A percentile compares a stretch with the other conserved stretches of the same genome.
These are phyloP conservation scores for Herpotrichia juniperi DNA, from an alignment of 2,329 filamentous ascomycete species.

Conservation along the genomic window DNA sequence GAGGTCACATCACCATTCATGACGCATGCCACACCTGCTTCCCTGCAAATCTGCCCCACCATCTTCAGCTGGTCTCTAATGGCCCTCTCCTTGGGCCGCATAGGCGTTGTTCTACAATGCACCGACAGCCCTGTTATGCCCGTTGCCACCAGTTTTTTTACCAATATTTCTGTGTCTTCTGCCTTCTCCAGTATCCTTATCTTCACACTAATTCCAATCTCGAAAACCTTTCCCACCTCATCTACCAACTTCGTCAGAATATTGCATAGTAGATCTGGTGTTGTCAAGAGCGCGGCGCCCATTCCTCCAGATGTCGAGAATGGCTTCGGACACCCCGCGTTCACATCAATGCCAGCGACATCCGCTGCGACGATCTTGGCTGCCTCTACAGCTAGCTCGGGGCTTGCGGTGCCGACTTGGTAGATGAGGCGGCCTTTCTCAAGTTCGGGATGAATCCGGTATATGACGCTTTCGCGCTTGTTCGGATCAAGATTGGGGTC, in stretches of 20 bases:
- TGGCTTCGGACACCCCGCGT: slow-evolving; percentile 96
- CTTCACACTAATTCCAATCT: slow-evolving; percentile 96
- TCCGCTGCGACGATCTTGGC: slow-evolving; percentile 83
- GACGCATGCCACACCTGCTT: slow-evolving; percentile 86
- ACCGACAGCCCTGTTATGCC: slow-evolving; percentile 92
- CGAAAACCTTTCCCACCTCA: slow-evolving; percentile 75
- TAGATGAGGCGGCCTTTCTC: slow-evolving; percentile 83
- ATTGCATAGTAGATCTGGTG: slow-evolving; percentile 79
- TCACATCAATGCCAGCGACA: slow-evolving; percentile 94
- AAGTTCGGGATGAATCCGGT: slow-evolving; percentile 76
- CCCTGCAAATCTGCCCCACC: slow-evolving; percentile 79
- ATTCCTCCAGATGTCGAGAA: slow-evolving; percentile 94
- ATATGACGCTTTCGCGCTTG: slow-evolving; percentile 71
- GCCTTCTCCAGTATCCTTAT: slow-evolving; percentile 84
- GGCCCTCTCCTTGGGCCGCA: slow-evolving; percentile 88
- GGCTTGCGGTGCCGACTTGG: slow-evolving; percentile 88
- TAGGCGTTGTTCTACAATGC: slow-evolving; percentile 94
- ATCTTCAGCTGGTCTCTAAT: slow-evolving; percentile 86
- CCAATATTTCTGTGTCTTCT: slow-evolving; percentile 76
- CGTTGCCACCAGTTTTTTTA: slow-evolving; percentile 78
- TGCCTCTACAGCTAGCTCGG: slow-evolving; percentile 81
- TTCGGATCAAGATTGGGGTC: slow-evolving; percentile 63
- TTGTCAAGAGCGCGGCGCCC: slow-evolving; percentile 88
- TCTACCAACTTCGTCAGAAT: slow-evolving; percentile 85
- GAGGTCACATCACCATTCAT: slow-evolving; percentile 93